Evolutionary conservation across 2,329 filamentous ascomycete genomes (phyloP).

Genomic region (Dothidotthia symphoricarpi): DNA sequence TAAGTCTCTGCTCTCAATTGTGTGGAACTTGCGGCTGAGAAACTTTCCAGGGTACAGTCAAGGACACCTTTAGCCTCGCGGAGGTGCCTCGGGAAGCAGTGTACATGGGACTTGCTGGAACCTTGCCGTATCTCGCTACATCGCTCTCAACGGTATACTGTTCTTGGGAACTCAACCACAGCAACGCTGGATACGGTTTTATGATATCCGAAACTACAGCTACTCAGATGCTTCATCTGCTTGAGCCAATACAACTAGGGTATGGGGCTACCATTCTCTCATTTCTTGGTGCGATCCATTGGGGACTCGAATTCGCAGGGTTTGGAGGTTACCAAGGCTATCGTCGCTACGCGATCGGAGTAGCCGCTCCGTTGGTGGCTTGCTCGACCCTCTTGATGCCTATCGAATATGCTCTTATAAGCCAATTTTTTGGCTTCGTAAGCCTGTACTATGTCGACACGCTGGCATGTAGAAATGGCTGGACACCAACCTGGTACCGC

Average conservation of each 20-base stretch:
- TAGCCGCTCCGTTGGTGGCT: conserved; percentile 74
- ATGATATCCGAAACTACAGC: conserved; percentile 70
- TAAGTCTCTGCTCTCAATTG: conserved; percentile 12
- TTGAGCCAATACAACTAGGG: conserved; percentile 86
- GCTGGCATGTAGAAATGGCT: conserved; percentile 68
- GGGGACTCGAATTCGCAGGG: conserved; percentile 83
- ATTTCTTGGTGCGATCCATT: conserved; percentile 90
- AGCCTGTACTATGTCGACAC: conserved; percentile 83
- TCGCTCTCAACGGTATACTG: conserved; percentile 80
- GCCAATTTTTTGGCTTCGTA: conserved; percentile 82
- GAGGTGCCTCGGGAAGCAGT: conserved; percentile 51
- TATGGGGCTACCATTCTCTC: conserved; percentile 92
- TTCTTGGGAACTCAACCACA: conserved; percentile 76
- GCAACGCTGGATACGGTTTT: conserved; percentile 60
- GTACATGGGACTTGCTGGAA: conserved; percentile 52
- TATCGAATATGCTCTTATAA: conserved; percentile 78
- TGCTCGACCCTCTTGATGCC: conserved; percentile 89
- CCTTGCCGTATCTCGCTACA: conserved; percentile 70
- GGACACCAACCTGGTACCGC: conserved; percentile 76
- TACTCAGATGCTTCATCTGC: conserved; percentile 65
- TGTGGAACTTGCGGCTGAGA: conserved; percentile 5
- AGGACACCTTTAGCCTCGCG: conserved; percentile 49
- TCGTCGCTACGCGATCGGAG: conserved; percentile 78
- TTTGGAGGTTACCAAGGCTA: conserved; percentile 67
- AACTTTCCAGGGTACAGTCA: conserved; percentile 45